Evolutionary conservation across 306 rosid species (phyloP).

Genomic region (Gastrolobium bilobum): DNA sequence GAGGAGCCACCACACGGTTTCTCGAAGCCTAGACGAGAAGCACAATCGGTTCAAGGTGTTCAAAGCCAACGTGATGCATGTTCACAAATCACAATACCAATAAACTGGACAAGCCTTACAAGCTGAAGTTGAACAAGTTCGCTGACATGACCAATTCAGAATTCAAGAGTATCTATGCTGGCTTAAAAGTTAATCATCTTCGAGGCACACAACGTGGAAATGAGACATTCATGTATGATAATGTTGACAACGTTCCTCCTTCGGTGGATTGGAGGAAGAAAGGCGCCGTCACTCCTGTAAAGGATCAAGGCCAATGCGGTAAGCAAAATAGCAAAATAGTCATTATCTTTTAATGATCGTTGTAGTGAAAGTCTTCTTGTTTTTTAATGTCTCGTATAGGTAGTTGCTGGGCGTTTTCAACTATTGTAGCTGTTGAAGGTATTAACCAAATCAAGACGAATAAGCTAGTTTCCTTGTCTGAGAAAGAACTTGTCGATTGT

Average conservation of each 20-base stretch:
- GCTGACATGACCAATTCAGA: conserved; percentile 69
- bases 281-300: conserved; percentile 59
- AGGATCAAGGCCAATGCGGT: conserved; percentile 72
- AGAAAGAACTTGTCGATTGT: conserved; percentile 66
- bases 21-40: conserved; percentile 56
- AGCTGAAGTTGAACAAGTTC: conserved; percentile 65
- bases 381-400: conserved; percentile 40
- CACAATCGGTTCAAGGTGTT: conserved; percentile 63
- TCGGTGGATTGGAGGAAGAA: conserved; percentile 67
- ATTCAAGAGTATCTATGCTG: conserved; percentile 56
- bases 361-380: neutral
- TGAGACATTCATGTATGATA: conserved; percentile 54
- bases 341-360: neutral
- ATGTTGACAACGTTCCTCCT: conserved; percentile 38
- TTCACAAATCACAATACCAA: conserved; percentile 58
- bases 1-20: conserved; percentile 66
- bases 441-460: conserved; percentile 61
- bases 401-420: conserved; percentile 72
- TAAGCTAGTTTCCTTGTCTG: conserved; percentile 59
- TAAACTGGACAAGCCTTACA: conserved; percentile 63
- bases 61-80: conserved; percentile 61
- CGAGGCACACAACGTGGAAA: conserved; percentile 50
- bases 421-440: conserved; percentile 65
- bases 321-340: conserved; percentile 3
- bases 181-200: conserved; percentile 59